phyloP scores from a whole-genome alignment of 139 green algal genomes.

The Chlamydomonas eustigma region DNA sequence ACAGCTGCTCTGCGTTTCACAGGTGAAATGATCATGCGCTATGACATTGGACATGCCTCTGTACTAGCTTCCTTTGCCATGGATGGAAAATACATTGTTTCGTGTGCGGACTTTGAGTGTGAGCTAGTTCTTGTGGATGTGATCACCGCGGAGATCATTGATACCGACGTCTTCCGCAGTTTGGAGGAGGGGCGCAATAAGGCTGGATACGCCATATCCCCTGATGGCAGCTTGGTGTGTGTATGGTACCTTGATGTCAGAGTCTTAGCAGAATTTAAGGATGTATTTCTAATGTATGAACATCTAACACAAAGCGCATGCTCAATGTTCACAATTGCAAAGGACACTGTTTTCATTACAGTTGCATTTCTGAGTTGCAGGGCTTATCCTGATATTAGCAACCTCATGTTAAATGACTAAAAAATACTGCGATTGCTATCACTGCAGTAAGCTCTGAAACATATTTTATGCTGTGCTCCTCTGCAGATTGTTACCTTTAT shows the following conservation, averaged over 20 bases:
- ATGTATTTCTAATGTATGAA: too few relatives aligned
- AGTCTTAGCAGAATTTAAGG: too few relatives aligned
- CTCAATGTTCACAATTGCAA: too few relatives aligned
- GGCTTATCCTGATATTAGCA: neutral
- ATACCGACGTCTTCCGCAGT: neutral
- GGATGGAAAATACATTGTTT: constrained; percentile 24
- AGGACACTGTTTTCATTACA: too few relatives aligned
- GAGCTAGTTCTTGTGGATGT: constrained; percentile 15
- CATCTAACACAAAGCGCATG: too few relatives aligned
- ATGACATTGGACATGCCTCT: constrained; percentile 18
- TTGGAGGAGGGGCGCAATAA: constrained; percentile 12
- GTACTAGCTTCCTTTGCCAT: constrained; percentile 19
- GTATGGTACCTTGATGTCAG: too few relatives aligned
- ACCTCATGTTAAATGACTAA: neutral
- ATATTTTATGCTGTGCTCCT: neutral
- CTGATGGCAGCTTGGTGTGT: neutral
- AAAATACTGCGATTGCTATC: too few relatives aligned
- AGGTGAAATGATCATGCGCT: constrained; percentile 27
- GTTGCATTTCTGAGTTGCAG: too few relatives aligned
- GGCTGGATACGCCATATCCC: neutral
- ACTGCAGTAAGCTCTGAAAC: neutral
- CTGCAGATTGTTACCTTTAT: neutral
- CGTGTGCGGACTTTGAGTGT: constrained; percentile 28
- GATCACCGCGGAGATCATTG: neutral
- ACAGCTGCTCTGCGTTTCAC: too few relatives aligned